Conservation (phyloP, 2,329 filamentous ascomycete species). For the Aureobasidium subglaciale region DNA sequence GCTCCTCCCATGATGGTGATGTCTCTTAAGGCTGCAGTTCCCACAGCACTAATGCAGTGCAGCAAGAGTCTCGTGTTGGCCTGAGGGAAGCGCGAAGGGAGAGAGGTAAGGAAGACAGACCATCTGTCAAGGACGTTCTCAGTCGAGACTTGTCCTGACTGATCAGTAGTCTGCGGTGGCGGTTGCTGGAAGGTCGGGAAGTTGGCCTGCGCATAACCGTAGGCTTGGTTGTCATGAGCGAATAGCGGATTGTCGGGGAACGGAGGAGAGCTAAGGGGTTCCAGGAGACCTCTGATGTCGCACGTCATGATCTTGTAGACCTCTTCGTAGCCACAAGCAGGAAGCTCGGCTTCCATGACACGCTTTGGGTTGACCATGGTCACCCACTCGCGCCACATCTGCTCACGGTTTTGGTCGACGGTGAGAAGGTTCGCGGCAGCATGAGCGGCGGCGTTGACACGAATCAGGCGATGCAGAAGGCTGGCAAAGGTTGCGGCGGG, state of each 20-base stretch:
- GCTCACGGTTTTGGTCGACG: constrained; percentile 78
- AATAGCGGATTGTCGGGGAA: constrained; percentile 29
- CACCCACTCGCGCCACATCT: constrained; percentile 94
- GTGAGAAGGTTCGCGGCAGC: constrained; percentile 89
- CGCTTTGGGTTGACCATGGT: constrained; percentile 51
- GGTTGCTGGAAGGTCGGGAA: constrained; percentile 34
- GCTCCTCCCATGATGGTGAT: constrained; percentile 70
- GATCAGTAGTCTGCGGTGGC: constrained; percentile 9
- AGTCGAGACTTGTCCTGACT: constrained; percentile 28
- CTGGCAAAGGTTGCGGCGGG: constrained; percentile 85
- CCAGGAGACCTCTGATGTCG: constrained; percentile 64
- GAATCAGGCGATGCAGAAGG: constrained; percentile 75
- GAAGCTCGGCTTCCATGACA: constrained; percentile 51
- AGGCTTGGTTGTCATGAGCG: constrained; percentile 31
- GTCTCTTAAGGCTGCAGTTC: constrained; percentile 71
- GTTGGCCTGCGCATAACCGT: constrained; percentile 37
- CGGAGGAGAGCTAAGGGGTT: constrained; percentile 50
- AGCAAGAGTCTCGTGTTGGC: constrained; percentile 66
- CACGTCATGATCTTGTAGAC: constrained; percentile 48
- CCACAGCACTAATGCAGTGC: constrained; percentile 67
- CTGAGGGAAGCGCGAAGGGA: constrained; percentile 66
- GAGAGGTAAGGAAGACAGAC: constrained; percentile 62
- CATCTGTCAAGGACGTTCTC: constrained; percentile 72
- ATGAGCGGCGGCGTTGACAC: constrained; percentile 89
- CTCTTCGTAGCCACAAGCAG: constrained; percentile 47